Conservation (phyloP, 2,329 filamentous ascomycete species). For the Pseudogymnoascus verrucosus region DNA sequence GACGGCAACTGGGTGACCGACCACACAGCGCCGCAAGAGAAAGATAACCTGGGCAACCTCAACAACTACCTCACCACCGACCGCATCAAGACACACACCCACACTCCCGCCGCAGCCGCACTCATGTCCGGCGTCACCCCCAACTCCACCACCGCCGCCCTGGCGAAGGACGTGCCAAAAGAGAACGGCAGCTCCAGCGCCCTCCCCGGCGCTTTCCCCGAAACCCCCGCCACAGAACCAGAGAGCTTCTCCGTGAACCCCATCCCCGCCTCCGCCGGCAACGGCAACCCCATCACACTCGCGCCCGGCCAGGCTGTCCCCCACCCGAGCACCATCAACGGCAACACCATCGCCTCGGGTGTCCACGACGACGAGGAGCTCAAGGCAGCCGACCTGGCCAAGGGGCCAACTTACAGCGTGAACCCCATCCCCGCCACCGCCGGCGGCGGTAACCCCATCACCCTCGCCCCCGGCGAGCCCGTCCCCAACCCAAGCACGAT, state of each 20-base stretch:
- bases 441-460: slow-evolving; percentile 69
- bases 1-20: slow-evolving; percentile 87
- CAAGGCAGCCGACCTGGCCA: slow-evolving; percentile 42
- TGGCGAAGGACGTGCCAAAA: slow-evolving; percentile 60
- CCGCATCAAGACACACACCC: slow-evolving; percentile 47
- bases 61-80: slow-evolving; percentile 86
- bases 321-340: slow-evolving; percentile 52
- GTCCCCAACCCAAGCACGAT: slow-evolving; percentile 61
- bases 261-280: slow-evolving; percentile 53
- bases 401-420: slow-evolving; percentile 44
- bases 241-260: slow-evolving; percentile 46
- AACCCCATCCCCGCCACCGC: slow-evolving; percentile 55
- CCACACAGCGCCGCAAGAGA: slow-evolving; percentile 70
- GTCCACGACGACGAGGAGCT: slow-evolving; percentile 76
- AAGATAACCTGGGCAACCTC: slow-evolving; percentile 73
- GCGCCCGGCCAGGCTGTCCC: slow-evolving; percentile 76
- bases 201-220: slow-evolving; percentile 62
- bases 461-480: slow-evolving; percentile 70
- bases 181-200: slow-evolving; percentile 41
- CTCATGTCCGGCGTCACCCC: slow-evolving; percentile 62
- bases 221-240: slow-evolving; percentile 51
- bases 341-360: slow-evolving; percentile 54
- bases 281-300: slow-evolving; percentile 73
- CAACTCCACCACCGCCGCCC: slow-evolving; percentile 60
- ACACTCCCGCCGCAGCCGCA: slow-evolving; percentile 35